A percentile compares a stretch with the other conserved stretches of the same genome.
Evolutionary conservation across 257 asterid species (phyloP).

Genomic region (Eucommia ulmoides): DNA sequence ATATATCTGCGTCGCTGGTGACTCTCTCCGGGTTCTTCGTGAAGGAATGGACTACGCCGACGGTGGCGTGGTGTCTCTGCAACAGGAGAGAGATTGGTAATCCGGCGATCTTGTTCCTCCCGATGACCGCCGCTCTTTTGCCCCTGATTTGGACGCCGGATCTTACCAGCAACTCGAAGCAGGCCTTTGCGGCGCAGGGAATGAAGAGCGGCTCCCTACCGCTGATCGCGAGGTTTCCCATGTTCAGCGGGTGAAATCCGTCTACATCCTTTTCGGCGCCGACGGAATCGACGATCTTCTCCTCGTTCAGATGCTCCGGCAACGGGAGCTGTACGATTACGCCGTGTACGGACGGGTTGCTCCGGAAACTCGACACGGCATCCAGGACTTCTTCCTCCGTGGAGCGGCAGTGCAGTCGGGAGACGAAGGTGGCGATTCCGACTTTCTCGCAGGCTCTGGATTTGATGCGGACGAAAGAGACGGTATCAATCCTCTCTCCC

Average conservation of each 20-base stretch:
- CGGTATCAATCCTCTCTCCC: constrained; percentile 91
- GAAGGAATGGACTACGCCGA: constrained; percentile 74
- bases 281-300: constrained; percentile 65
- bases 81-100: constrained; percentile 79
- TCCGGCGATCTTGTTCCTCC: constrained; percentile 92
- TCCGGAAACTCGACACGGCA: constrained; percentile 47
- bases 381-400: constrained; percentile 71
- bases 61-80: constrained; percentile 93
- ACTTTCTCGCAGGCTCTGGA: constrained; percentile 75
- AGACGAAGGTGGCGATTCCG: constrained; percentile 75
- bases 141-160: constrained; percentile 66
- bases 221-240: constrained; percentile 92
- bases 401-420: constrained; percentile 46
- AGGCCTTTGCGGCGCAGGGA: constrained; percentile 93
- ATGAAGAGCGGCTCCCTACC: constrained; percentile 82
- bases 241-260: constrained; percentile 85
- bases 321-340: constrained; percentile 97
- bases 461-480: constrained; percentile 85
- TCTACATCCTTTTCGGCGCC: constrained; percentile 87
- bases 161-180: constrained; percentile 79
- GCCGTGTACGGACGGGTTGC: constrained; percentile 75
- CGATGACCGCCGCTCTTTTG: constrained; percentile 76
- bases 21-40: constrained; percentile 71
- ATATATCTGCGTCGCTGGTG: constrained; percentile 67
- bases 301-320: constrained; percentile 91